Conservation (phyloP, 208 protist genomes). For the Paratrypanosoma confusum region DNA sequence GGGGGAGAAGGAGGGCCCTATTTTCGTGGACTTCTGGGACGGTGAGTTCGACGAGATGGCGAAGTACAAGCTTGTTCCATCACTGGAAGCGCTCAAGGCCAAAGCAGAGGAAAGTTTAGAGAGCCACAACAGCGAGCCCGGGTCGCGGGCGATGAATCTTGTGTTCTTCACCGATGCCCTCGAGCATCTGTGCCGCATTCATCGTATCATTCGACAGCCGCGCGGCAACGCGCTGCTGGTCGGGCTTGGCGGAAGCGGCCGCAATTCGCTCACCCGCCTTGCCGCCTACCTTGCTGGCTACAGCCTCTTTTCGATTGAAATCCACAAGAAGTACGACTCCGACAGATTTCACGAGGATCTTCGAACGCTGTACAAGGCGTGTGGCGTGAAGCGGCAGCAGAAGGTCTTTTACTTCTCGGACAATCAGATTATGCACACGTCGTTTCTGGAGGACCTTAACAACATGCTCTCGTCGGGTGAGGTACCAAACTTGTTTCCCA, state of each 20-base stretch:
- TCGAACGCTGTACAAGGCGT: conserved; percentile 92
- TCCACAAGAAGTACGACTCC: conserved; percentile 92
- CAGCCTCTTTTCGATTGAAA: conserved; percentile 94
- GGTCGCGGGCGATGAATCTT: conserved; percentile 89
- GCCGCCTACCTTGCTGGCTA: conserved; percentile 94
- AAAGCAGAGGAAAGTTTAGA: conserved; percentile 91
- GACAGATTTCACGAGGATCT: conserved; percentile 96
- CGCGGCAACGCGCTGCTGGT: conserved; percentile 96
- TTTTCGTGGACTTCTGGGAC: conserved; percentile 94
- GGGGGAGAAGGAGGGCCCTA: conserved; percentile 76
- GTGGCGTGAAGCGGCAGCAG: conserved; percentile 89
- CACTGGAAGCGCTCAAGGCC: conserved; percentile 74
- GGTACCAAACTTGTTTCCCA: conserved; percentile 96
- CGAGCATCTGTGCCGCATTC: conserved; percentile 95
- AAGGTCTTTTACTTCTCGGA: conserved; percentile 98
- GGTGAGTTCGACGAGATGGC: conserved; percentile 87
- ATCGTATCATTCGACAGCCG: conserved; percentile 94
- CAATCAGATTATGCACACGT: conserved; percentile 94
- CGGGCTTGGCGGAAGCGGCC: conserved; percentile 95
- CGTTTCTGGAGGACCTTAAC: conserved; percentile 97
- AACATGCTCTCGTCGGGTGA: conserved; percentile 96
- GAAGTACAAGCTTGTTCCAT: conserved; percentile 92
- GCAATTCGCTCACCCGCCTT: conserved; percentile 93
- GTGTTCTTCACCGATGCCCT: conserved; percentile 98
- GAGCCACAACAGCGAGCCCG: conserved; percentile 91